Percentiles rank a stretch among this genome's conserved stretches.
Evolutionary conservation across 805 yeast species (phyloP).

Genomic region (Candida railenensis): DNA sequence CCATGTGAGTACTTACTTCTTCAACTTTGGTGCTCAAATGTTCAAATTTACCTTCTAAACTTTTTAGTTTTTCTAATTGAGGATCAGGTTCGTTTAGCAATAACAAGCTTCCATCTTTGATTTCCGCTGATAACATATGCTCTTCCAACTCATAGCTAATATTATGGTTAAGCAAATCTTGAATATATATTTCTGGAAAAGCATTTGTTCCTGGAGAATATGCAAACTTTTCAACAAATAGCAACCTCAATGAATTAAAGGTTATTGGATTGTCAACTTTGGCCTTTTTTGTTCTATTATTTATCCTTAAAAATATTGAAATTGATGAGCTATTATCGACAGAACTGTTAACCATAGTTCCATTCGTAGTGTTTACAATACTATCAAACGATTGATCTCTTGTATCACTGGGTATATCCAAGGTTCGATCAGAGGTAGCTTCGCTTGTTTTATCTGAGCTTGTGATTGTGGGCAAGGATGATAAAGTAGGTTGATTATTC

Average conservation of each 20-base stretch:
- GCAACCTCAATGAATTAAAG: conserved; percentile 55
- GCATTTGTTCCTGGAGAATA: conserved; percentile 69
- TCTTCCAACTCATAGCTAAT: conserved; percentile 84
- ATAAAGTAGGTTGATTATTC: conserved; percentile 29
- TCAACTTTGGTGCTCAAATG: conserved; percentile 18
- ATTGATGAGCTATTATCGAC: not conserved
- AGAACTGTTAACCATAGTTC: not conserved
- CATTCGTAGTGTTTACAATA: not conserved
- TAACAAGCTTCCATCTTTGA: conserved; percentile 59
- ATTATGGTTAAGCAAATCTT: conserved; percentile 50
- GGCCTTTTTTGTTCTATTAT: conserved; percentile 56
- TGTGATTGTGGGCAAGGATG: not conserved
- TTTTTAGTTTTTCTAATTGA: conserved; percentile 13
- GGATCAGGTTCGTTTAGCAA: conserved; percentile 51
- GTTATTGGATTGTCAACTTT: conserved; percentile 45
- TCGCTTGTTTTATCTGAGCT: not conserved
- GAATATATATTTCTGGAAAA: conserved; percentile 78
- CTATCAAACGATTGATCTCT: not conserved
- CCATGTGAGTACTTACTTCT: conserved; percentile 10
- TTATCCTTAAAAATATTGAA: conserved; percentile 47
- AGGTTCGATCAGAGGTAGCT: not conserved
- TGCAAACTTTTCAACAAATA: conserved; percentile 85
- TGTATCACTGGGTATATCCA: not conserved
- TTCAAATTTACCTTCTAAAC: conserved; percentile 20
- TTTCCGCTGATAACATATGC: conserved; percentile 48